Conservation (phyloP, 1,284 basidiomycete species). For the Microbotryum saponariae region DNA sequence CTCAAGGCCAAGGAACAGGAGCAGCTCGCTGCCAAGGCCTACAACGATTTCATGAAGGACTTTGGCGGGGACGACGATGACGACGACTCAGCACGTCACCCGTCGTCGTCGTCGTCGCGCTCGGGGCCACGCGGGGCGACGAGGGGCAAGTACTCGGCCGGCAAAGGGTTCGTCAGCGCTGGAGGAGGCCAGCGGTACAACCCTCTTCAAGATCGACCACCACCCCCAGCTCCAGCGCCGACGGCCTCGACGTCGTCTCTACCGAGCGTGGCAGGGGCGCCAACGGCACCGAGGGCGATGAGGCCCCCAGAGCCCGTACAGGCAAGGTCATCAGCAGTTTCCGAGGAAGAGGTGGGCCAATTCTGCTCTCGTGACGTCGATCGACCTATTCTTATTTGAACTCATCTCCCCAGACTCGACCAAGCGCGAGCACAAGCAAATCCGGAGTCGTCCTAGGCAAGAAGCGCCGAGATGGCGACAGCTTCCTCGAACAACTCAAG, state of each 20-base stretch:
- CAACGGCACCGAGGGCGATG: constrained; percentile 10
- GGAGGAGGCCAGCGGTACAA: constrained; percentile 40
- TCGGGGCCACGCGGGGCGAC: not conserved
- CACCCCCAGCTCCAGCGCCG: constrained; percentile 2
- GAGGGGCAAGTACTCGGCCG: constrained; percentile 48
- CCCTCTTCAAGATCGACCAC: constrained; percentile 12
- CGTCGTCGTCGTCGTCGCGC: constrained; percentile 20
- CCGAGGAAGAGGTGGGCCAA: constrained; percentile 39
- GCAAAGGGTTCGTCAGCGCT: constrained; percentile 65
- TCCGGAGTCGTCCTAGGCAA: constrained; percentile 54
- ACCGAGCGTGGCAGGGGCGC: not conserved
- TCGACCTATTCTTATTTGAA: constrained; percentile 24
- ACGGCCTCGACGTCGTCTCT: constrained; percentile 2
- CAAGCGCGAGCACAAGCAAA: not conserved
- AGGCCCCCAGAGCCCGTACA: constrained; percentile 49
- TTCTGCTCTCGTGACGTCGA: constrained; percentile 30
- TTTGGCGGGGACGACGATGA: constrained; percentile 64
- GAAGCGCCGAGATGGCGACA: constrained; percentile 87
- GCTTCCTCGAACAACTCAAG: constrained; percentile 88
- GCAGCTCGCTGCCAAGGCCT: constrained; percentile 46
- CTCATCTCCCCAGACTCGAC: constrained; percentile 50
- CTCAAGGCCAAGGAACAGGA: constrained; percentile 17
- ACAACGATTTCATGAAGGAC: constrained; percentile 76
- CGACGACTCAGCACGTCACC: constrained; percentile 18
- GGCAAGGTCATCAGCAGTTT: constrained; percentile 29